These are phyloP conservation scores for Begonia loranthoides DNA, from an alignment of 306 rosid genomes.

Conservation along the genomic window DNA sequence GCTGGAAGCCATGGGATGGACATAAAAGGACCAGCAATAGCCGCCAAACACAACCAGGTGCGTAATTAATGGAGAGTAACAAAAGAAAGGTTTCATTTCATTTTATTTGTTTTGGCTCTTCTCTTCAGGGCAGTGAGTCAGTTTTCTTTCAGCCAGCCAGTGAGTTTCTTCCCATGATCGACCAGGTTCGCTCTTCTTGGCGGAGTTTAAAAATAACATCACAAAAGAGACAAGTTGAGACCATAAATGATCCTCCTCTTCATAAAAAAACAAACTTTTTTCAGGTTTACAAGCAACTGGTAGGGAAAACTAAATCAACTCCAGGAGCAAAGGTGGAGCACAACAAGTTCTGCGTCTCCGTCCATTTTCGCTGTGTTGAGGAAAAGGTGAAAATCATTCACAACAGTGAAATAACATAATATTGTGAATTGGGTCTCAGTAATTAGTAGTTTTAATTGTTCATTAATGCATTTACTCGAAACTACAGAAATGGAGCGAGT, in stretches of 20 bases:
- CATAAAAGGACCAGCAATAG: constrained; percentile 78
- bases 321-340: constrained; percentile 83
- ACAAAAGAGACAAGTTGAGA: constrained; percentile 22
- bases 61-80: constrained; percentile 44
- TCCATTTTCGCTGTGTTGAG: constrained; percentile 93
- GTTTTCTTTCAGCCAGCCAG: constrained; percentile 68
- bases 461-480: not conserved
- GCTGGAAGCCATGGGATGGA: constrained; percentile 99
- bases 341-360: constrained; percentile 80
- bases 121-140: constrained; percentile 36
- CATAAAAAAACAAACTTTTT: not conserved
- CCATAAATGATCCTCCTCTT: constrained; percentile 12
- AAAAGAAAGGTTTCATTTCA: not conserved
- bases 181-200: constrained; percentile 35
- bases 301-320: constrained; percentile 59
- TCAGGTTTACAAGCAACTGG: constrained; percentile 52
- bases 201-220: not conserved
- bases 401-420: not conserved
- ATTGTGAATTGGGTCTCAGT: not conserved
- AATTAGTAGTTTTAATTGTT: not conserved
- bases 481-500: constrained; percentile 63
- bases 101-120: not conserved
- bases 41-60: constrained; percentile 46
- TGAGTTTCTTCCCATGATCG: constrained; percentile 75
- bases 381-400: constrained; percentile 43